Evolutionary conservation across 257 asterid genomes (phyloP), one percentile per base, ranked within the genome.

Genomic region (Rhazya stricta): DNA sequence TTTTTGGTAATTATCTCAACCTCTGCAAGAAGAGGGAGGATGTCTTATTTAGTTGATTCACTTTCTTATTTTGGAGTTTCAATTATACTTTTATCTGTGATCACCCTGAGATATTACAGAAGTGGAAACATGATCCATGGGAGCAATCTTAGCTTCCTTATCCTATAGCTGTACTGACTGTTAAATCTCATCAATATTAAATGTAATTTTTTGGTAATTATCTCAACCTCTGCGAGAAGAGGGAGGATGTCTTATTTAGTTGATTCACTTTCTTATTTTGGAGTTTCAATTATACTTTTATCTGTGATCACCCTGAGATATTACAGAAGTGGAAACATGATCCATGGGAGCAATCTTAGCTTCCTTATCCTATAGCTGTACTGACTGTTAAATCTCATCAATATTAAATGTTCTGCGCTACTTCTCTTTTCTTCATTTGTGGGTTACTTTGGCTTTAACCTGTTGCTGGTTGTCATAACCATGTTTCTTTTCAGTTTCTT

Each of bases 401-500:
- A 25, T n/a, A 16, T 42, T 73, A 43, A 3, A 27, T 57, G 19
- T 73, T 45, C 39, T 43, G 39, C 16, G 25, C 23, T 69, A 15
- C 3, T 29, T 70, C 30, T 23, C 54, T 53, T 74, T 21, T 78
- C 68, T 36, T 81, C 42, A 53, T 51, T 10, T 54, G 39, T 67
- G 29, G n/a, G 11, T 56, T 25, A 29, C 45, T 13, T 19, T 25
- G n/a, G 53, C n/a, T 50, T 74, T 66, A 15, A 71, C 50, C 68
- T 62, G 34, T 62, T 62, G 25, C 27, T 62, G 18, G 43, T 21
- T 62, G 67, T 62, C 37, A 34, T 32, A 62, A 19, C 5, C n/a
- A 62, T 32, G 43, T 19, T 32, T 18, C 10, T 62, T 34, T 62
- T 21, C 11, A 0, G 5, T 62, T 32, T 13, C 57, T 4, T 10